phyloP scores from a whole-genome alignment of 495 filamentous ascomycete genomes.

The Penicillium macrosclerotiorum region DNA sequence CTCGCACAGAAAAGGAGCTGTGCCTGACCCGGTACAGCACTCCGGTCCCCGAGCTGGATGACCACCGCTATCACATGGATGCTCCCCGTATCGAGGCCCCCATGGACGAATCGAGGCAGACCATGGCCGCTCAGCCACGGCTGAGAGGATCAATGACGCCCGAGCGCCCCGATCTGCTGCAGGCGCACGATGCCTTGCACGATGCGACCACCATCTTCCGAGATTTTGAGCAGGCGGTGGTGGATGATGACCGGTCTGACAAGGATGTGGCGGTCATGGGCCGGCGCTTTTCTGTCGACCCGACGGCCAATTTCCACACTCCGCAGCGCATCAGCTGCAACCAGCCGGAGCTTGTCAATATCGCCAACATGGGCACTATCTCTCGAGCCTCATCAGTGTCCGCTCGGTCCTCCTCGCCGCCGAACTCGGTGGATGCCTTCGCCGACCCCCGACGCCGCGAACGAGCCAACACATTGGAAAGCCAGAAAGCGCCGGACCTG shows the following conservation, averaged over 20 bases:
- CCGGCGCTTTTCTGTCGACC: conserved; percentile 41
- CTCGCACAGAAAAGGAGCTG: conserved; percentile 56
- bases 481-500: conserved; percentile 53
- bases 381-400: conserved; percentile 56
- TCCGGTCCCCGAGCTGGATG: conserved; percentile 86
- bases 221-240: conserved; percentile 77
- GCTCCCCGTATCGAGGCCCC: conserved; percentile 61
- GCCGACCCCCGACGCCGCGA: conserved; percentile 72
- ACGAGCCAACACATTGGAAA: conserved; percentile 62
- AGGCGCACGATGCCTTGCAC: conserved; percentile 46
- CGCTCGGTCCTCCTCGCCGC: conserved; percentile 75
- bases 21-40: conserved; percentile 64
- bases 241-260: conserved; percentile 70
- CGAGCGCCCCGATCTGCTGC: conserved; percentile 47
- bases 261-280: conserved; percentile 41
- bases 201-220: conserved; percentile 53
- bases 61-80: conserved; percentile 79
- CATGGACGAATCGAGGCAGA: conserved; percentile 29
- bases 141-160: conserved; percentile 22
- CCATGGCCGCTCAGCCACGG: conserved; percentile 30
- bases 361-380: conserved; percentile 40
- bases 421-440: conserved; percentile 97
- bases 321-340: conserved; percentile 39
- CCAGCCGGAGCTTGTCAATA: conserved; percentile 42
- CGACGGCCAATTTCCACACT: conserved; percentile 34